Evolutionary conservation across 495 filamentous ascomycete species (phyloP), one percentile per base, ranked within the genome.

Genomic region (Filosporella fistucella): DNA sequence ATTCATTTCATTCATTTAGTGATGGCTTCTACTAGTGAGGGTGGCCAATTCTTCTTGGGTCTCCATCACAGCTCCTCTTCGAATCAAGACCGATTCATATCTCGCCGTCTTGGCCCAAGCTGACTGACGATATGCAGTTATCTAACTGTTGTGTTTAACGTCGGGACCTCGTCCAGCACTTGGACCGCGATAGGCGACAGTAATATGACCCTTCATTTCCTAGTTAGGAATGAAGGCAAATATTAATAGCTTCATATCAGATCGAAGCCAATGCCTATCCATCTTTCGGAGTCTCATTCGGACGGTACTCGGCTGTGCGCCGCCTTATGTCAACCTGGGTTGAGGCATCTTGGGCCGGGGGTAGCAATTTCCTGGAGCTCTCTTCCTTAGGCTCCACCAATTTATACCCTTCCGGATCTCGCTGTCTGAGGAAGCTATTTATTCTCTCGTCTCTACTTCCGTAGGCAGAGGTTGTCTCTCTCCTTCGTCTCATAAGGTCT

Each of bases 391-490:
- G 36, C 35, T 54, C 47, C 14, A 23, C 30, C 4, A 49, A 1
- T 1, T 42, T 47, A 42, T 51, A 56, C 36, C 48, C 57, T 21
- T 32, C 23, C 11, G 42, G 49, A 64, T 91, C 82, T 48, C 86
- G 74, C 29, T 82, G 75, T 56, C 77, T 72, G 17, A 94, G 56
- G 57, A 95, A 95, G n/a, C 62, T 74, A 52, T 87, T 68, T 26
- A 95, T 76, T 41, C 86, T 75, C 51, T 79, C 80, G 36, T 87
- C 75, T 30, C 70, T 75, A 43, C 65, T 69, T 48, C 74, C 69
- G 24, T 67, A 60, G 2, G 65, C 64, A 32, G 61, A 62, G 4
- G 69, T 67, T 39, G 74, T 68, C 32, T 74, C 66, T 36, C 67
- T 69, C 50, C 80, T 71, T n/a, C 78, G 71, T 32, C 69, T 68